Conservation (phyloP, 768 basidiomycete genomes). For the Candolleomyces aberdarensis region DNA sequence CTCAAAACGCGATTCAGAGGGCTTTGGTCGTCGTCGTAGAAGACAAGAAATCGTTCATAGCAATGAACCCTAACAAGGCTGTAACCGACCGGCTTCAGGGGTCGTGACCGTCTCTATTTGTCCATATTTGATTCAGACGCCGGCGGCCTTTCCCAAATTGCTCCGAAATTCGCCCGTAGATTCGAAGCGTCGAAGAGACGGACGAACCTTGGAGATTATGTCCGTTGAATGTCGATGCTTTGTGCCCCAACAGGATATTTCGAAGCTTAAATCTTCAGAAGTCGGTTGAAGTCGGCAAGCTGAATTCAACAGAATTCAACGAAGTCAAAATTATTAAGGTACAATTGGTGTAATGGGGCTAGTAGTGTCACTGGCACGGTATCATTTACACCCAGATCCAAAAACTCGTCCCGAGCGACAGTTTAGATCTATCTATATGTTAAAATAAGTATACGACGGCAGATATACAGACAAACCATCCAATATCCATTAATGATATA, state of each 20-base stretch:
- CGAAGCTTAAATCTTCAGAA: constrained; percentile 1
- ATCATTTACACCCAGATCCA: not conserved
- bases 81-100: not conserved
- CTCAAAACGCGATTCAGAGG: not conserved
- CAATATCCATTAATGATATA: too few species aligned
- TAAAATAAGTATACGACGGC: too few species aligned
- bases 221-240: not conserved
- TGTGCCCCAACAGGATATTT: not conserved
- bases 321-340: not conserved
- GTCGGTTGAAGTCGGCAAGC: not conserved
- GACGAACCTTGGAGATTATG: not conserved
- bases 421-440: not conserved
- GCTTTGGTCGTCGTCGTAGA: not conserved
- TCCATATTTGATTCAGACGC: not conserved
- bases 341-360: not conserved
- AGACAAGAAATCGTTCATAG: not conserved
- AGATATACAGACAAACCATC: too few species aligned
- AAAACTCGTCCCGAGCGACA: not conserved
- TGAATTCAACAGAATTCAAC: not conserved
- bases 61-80: not conserved
- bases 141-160: not conserved
- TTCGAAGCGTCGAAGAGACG: not conserved
- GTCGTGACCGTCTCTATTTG: not conserved
- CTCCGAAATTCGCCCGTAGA: not conserved
- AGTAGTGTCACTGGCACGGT: not conserved